Evolutionary conservation across 1,139 yeast genomes (phyloP).

Genomic region (Geotrichum aggregatum): DNA sequence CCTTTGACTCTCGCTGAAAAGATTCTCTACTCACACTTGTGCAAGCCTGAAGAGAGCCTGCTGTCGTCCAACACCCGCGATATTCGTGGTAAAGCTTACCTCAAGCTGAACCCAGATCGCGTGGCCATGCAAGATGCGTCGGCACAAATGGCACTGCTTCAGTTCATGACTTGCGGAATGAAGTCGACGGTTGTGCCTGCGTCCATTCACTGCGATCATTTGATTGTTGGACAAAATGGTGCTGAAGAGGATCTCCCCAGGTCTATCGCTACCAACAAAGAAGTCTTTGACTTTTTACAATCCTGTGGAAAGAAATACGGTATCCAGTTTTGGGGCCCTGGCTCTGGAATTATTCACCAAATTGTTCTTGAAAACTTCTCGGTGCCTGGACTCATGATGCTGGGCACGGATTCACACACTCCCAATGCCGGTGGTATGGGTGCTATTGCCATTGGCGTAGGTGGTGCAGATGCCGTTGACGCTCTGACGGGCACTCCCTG

Average conservation of each 20-base stretch:
- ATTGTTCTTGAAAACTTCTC: conserved; percentile 96
- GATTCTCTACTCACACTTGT: conserved; percentile 92
- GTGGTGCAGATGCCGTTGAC: conserved; percentile 99
- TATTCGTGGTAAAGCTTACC: conserved; percentile 92
- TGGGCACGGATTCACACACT: conserved; percentile 98
- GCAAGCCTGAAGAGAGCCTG: conserved; percentile 80
- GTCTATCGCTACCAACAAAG: conserved; percentile 90
- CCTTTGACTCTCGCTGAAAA: conserved; percentile 95
- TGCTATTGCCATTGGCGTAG: conserved; percentile 97
- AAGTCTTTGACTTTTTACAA: conserved; percentile 91
- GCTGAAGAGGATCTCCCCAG: conserved; percentile 89
- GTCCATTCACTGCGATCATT: conserved; percentile 98
- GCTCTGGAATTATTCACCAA: conserved; percentile 98
- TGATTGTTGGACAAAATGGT: conserved; percentile 96
- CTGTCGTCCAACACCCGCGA: conserved; percentile 53
- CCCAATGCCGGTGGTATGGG: conserved; percentile 99
- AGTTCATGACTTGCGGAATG: conserved; percentile 96
- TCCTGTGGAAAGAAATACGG: conserved; percentile 94
- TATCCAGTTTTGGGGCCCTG: conserved; percentile 99
- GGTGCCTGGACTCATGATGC: conserved; percentile 94
- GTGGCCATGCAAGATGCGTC: conserved; percentile 99
- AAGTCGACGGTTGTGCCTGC: conserved; percentile 94
- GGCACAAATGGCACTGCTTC: conserved; percentile 98
- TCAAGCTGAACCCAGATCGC: conserved; percentile 97
- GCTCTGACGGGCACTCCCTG: conserved; percentile 93